These are phyloP conservation scores for Chrysanthemum lavandulifolium DNA, from an alignment of 129 eudicot genomes.

Conservation along the genomic window DNA sequence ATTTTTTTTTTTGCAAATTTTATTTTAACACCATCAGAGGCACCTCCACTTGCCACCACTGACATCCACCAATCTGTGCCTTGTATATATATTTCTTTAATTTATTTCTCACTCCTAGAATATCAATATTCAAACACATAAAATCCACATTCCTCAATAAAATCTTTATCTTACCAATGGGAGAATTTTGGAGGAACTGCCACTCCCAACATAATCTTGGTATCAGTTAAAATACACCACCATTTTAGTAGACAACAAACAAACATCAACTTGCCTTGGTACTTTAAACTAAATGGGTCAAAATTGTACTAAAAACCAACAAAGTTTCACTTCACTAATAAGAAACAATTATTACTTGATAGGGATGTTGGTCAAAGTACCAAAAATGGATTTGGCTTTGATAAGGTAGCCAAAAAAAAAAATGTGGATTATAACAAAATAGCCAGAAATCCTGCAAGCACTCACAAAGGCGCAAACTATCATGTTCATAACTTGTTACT, in stretches of 20 bases:
- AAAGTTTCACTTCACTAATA: slow-evolving; percentile 8
- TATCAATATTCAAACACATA: slow-evolving; percentile 36
- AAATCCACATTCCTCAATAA: slow-evolving; percentile 46
- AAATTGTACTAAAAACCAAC: slow-evolving; percentile 40
- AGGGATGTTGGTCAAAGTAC: too few species aligned
- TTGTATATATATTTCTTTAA: slow-evolving; percentile 25
- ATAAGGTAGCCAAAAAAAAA: too few species aligned
- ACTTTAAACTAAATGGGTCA: slow-evolving; percentile 26
- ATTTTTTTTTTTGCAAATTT: slow-evolving; percentile 5
- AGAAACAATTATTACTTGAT: too few species aligned
- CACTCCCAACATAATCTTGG: slow-evolving; percentile 49
- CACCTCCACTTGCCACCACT: slow-evolving; percentile 64
- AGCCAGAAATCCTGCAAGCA: too few species aligned
- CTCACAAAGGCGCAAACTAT: too few species aligned
- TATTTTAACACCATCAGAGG: slow-evolving; percentile 29
- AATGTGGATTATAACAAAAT: too few species aligned
- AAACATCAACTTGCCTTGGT: slow-evolving; percentile 46
- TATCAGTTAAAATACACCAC: slow-evolving; percentile 40
- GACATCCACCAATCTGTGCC: slow-evolving; percentile 49
- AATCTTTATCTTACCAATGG: slow-evolving; percentile 37
- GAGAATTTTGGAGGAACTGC: slow-evolving; percentile 46
- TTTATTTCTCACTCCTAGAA: slow-evolving; percentile 21
- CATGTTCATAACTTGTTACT: too few species aligned
- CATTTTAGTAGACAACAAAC: slow-evolving; percentile 55
- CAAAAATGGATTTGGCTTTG: too few species aligned